Base-by-base conservation (phyloP, 176 grass and related monocot genomes). In the Oryza australiensis region DNA sequence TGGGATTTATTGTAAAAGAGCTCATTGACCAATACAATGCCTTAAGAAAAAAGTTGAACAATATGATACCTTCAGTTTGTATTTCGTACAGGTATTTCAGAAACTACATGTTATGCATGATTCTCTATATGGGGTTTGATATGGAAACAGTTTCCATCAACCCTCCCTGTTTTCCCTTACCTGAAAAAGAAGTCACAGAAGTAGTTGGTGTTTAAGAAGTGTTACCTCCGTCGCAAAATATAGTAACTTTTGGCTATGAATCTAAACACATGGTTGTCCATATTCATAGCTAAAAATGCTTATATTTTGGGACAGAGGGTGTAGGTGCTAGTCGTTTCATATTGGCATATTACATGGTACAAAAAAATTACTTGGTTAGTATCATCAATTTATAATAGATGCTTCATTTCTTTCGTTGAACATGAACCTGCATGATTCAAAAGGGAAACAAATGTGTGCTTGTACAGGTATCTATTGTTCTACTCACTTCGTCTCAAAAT, bases 21-120 rank as follows among this genome's bases (percentile, higher is more conserved):
- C 85, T 98, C 75, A 65, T 26, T 28, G 80, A 78, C 66, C 71
- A 80, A 66, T 92, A 94, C 74, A 27, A 82, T 16, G 5, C 20
- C 66, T 79, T n/a, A 12, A 84, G 73, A 73, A 73, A 89, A 80
- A 84, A 83, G 65, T 83, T 70, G 32, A 85, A 89, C 32, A 64
- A 48, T 64, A 53, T 4, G 68, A 82, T 94, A 48, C 95, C 95
- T 46, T 74, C 63, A 65, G 41, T 94, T 65, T 27, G 42, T 60
- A 86, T 98, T 71, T 79, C 43, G 3, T 79, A 70, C 48, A 90
- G 86, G 95, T 98, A 83, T 88, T 57, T 68, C 18, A 18, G 15
- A 79, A 53, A 40, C 45, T 82, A 67, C 59, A 45, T 81, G 28
- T 79, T 68, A 32, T 80, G 27, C 69, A 75, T 66, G 45, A 15